Percentiles rank a stretch among this genome's conserved stretches.
Conservation (phyloP, 441 rosid species). For the Croton laevigatus region DNA sequence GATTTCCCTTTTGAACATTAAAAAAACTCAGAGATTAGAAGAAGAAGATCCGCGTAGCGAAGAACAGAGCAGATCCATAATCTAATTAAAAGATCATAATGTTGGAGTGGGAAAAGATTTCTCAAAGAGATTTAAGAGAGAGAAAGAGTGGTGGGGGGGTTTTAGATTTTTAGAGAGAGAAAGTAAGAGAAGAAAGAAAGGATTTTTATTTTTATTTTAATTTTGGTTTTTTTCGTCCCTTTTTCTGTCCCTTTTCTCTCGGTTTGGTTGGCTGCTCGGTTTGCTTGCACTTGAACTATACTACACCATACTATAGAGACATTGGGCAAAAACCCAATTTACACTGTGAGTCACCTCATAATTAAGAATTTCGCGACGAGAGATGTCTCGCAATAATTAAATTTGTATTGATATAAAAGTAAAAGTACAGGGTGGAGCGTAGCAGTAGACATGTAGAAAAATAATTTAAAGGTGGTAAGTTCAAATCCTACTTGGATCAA, state of each 20-base stretch:
- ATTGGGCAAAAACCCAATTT: no score
- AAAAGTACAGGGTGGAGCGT: no score
- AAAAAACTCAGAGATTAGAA: not conserved
- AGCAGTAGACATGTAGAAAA: no score
- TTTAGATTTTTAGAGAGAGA: constrained; percentile 5
- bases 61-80: constrained; percentile 15
- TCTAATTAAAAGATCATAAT: not conserved
- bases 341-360: no score
- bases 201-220: not conserved
- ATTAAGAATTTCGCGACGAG: no score
- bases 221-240: not conserved
- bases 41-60: not conserved
- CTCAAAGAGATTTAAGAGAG: not conserved
- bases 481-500: no score
- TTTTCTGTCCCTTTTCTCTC: constrained; percentile 12
- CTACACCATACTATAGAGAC: not conserved
- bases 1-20: no score
- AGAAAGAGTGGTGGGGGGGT: not conserved
- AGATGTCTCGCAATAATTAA: no score
- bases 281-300: constrained; percentile 1
- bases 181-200: not conserved
- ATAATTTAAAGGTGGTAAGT: no score
- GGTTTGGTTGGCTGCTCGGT: constrained; percentile 12
- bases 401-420: no score
- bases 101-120: not conserved